Base-by-base conservation (phyloP, 2,329 filamentous ascomycete species). In the Sphaceloma murrayae region DNA sequence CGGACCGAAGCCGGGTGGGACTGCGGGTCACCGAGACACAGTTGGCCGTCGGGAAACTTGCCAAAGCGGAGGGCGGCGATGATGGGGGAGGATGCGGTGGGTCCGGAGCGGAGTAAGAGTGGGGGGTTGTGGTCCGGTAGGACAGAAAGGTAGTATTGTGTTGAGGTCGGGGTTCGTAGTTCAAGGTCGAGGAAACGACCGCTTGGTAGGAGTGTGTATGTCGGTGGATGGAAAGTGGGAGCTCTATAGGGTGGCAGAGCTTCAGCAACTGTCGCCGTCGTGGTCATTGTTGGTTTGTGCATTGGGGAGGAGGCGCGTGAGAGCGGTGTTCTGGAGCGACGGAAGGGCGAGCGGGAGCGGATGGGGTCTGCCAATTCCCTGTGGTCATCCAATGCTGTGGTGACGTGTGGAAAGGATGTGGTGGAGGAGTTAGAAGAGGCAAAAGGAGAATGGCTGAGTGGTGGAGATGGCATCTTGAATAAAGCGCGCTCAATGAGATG, bases 41-140 rank as follows among this genome's bases (percentile, higher is more conserved):
- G 36, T 27, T 40, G 36, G 16, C 36, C 36, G 16, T 40, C 36
- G 5, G 36, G 36, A n/a, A 40, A 40, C 9, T 40, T 40, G 36
- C 36, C 36, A n/a, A 40, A 40, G 13, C 36, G 36, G 13, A 40
- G 36, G 17, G 36, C 36, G n/a, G 19, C 36, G 13, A 40, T 22
- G 10, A 40, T 40, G 9, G 36, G 36, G 9, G 22, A 29, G 10
- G 36, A 40, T n/a, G 36, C 10, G 16, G 36, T 26, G 9, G 36
- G 36, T 27, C 36, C 36, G 10, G 36, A 27, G 4, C 36, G 36
- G 22, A 40, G 36, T 11, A 40, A 26, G 16, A 40, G 36, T 3
- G 36, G 36, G n/a, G 36, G 36, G 14, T 40, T 26, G 13, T 40
- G 36, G n/a, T 26, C 36, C 11, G 36, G 14, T 16, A 40, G 36